Evolutionary conservation across 2,329 filamentous ascomycete species (phyloP).

Genomic region (Pyrenophora graminea): DNA sequence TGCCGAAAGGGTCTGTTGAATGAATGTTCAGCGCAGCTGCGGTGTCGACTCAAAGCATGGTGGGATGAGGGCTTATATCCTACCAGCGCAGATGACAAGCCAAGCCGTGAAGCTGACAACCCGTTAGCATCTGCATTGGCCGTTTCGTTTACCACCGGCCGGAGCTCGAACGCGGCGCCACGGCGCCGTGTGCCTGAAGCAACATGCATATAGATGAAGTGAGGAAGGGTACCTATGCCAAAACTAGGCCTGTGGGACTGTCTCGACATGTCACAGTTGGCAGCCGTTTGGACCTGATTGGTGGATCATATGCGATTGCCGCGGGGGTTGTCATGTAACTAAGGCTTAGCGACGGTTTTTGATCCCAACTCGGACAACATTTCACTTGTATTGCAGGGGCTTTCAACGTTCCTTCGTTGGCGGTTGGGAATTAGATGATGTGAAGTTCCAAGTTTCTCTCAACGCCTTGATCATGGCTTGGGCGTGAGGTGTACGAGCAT

Average conservation of each 20-base stretch:
- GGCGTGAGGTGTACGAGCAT: no score
- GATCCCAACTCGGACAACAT: conserved; percentile 16
- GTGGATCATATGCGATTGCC: conserved; percentile 23
- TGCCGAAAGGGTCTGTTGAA: conserved; percentile 27
- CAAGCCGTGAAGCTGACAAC: conserved; percentile 20
- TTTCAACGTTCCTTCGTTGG: conserved; percentile 2
- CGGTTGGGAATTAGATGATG: conserved; percentile 2
- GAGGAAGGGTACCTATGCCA: conserved; percentile 20
- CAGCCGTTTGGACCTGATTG: conserved; percentile 16
- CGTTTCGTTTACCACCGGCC: conserved; percentile 35
- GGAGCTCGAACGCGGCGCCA: conserved; percentile 23
- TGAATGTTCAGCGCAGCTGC: conserved; percentile 42
- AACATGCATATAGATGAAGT: conserved; percentile 24
- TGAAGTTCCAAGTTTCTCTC: neutral
- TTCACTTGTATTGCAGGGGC: conserved; percentile 27
- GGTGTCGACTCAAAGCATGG: conserved; percentile 16
- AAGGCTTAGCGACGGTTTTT: conserved; percentile 20
- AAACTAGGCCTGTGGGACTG: conserved; percentile 11
- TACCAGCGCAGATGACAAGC: conserved; percentile 11
- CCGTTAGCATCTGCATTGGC: conserved; percentile 23
- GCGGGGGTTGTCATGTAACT: conserved; percentile 6
- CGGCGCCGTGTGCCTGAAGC: conserved; percentile 27
- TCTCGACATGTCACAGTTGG: conserved; percentile 18
- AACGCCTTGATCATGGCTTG: no score
- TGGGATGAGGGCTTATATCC: conserved; percentile 28